Evolutionary conservation across 179 eudicot species (phyloP).

Genomic region (Silene noctiflora): DNA sequence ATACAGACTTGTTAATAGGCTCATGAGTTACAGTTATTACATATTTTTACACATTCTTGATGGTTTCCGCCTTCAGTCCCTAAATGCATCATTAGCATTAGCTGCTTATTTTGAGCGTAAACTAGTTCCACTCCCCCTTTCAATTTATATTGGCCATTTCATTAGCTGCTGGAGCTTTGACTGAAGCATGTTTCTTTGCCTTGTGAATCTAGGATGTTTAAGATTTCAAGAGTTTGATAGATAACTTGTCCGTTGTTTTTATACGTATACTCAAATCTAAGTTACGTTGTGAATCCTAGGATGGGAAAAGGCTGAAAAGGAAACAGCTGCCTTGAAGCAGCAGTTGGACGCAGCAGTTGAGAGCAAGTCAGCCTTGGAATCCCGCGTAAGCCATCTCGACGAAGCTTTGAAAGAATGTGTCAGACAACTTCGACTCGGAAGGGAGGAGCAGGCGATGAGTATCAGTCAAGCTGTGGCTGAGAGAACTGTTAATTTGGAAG

Average conservation of each 20-base stretch:
- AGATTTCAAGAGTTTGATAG: no score
- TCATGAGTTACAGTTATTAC: no score
- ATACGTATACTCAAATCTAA: neutral
- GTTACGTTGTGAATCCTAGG: conserved; percentile 33
- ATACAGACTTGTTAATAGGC: neutral
- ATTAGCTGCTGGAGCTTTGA: no score
- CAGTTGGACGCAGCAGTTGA: conserved; percentile 47
- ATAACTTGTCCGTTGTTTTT: no score
- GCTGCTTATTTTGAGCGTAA: no score
- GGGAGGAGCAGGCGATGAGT: conserved; percentile 62
- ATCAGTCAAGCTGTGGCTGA: conserved; percentile 42
- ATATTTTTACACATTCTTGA: neutral
- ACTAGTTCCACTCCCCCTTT: no score
- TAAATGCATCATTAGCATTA: neutral
- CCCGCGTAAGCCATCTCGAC: conserved; percentile 59
- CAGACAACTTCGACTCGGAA: conserved; percentile 66
- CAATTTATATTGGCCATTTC: no score
- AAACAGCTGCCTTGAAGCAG: conserved; percentile 41
- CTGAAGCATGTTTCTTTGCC: no score
- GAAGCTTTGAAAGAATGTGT: conserved; percentile 86
- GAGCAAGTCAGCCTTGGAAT: conserved; percentile 53
- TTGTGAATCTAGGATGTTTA: no score
- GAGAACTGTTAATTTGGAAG: conserved; percentile 47
- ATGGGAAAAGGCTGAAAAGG: conserved; percentile 81
- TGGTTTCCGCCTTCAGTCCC: neutral